Evolutionary conservation across 1,284 basidiomycete species (phyloP).

Genomic region (Ustilago curta): DNA sequence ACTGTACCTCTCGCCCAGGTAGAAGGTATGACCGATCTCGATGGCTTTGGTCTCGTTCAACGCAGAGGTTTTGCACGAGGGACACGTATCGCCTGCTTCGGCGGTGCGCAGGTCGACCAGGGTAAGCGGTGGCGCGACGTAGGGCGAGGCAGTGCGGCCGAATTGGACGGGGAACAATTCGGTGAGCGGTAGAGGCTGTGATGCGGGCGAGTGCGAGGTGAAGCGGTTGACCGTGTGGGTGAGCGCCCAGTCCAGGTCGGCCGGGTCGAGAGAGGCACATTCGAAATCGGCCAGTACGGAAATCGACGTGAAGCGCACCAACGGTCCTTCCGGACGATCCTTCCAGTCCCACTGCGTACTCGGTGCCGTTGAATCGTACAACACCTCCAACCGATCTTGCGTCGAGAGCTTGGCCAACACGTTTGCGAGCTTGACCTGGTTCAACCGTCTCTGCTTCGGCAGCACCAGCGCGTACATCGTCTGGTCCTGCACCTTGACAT

Average conservation of each 20-base stretch:
- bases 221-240: constrained; percentile 21
- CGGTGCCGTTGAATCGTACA: constrained; percentile 31
- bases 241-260: constrained; percentile 52
- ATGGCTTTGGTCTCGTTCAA: constrained; percentile 62
- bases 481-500: constrained; percentile 30
- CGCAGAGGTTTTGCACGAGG: constrained; percentile 49
- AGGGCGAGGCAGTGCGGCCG: constrained; percentile 8
- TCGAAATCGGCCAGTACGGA: constrained; percentile 48
- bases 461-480: constrained; percentile 56
- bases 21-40: constrained; percentile 70
- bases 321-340: constrained; percentile 57
- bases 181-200: constrained; percentile 14
- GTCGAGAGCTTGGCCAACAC: constrained; percentile 13
- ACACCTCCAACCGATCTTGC: constrained; percentile 15
- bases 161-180: constrained; percentile 54
- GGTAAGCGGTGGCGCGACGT: constrained; percentile 20
- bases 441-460: constrained; percentile 38
- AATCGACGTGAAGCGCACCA: constrained; percentile 47
- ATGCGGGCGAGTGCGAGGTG: constrained; percentile 19
- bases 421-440: constrained; percentile 57
- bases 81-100: constrained; percentile 51
- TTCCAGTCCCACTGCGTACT: constrained; percentile 57
- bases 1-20: constrained; percentile 68
- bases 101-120: constrained; percentile 48
- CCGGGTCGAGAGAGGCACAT: constrained; percentile 48